These are phyloP conservation scores for Acer yangbiense DNA, from an alignment of 345 rosid species.

Conservation along the genomic window DNA sequence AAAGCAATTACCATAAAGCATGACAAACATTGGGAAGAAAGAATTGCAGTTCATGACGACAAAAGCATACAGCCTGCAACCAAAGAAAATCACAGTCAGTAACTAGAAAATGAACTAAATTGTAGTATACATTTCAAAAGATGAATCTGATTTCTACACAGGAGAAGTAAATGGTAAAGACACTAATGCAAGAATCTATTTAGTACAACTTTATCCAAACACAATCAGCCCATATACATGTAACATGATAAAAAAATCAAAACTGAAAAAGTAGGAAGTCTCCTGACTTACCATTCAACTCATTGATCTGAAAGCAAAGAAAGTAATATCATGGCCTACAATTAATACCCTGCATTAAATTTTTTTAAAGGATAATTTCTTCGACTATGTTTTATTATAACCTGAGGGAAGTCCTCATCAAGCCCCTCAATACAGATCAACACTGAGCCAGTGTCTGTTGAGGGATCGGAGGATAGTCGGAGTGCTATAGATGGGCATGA, in stretches of 20 bases:
- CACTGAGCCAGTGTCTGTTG: too few species aligned
- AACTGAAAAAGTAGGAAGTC: slow-evolving; percentile 12
- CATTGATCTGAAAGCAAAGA: slow-evolving; percentile 56
- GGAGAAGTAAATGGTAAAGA: slow-evolving; percentile 9
- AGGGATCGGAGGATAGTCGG: too few species aligned
- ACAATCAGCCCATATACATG: slow-evolving; percentile 4
- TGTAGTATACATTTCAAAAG: neutral
- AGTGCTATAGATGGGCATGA: too few species aligned
- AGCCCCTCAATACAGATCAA: too few species aligned
- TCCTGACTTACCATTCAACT: slow-evolving; percentile 87
- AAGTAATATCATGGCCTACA: too few species aligned
- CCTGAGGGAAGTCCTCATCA: too few species aligned
- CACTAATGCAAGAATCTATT: slow-evolving; percentile 6
- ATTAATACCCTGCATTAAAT: too few species aligned
- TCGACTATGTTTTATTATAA: too few species aligned
- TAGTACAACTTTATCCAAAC: neutral
- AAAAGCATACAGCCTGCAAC: slow-evolving; percentile 88
- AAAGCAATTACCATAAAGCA: slow-evolving; percentile 75
- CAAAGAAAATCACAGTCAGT: slow-evolving; percentile 29
- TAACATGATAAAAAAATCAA: neutral
- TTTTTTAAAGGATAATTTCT: too few species aligned
- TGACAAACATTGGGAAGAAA: slow-evolving; percentile 95
- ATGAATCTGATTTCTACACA: neutral
- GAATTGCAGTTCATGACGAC: slow-evolving; percentile 98
- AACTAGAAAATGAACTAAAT: slow-evolving; percentile 11